Evolutionary conservation across 2,329 filamentous ascomycete genomes (phyloP).

Genomic region (Fusarium sterilihyphosum): DNA sequence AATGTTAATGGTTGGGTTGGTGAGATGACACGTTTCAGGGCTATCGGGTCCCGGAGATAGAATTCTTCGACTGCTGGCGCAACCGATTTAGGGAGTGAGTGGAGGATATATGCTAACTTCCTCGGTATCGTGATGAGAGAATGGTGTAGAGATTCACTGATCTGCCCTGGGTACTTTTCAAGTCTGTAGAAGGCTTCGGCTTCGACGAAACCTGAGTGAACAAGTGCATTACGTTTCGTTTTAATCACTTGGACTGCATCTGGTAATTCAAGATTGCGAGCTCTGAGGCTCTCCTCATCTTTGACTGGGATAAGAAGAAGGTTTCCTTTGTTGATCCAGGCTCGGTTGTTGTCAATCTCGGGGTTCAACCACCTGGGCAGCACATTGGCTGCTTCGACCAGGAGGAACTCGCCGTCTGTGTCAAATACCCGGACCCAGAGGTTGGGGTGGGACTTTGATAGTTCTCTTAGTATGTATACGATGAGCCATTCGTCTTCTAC

Average conservation of each 20-base stretch:
- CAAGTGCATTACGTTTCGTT: constrained; percentile 64
- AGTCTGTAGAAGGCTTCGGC: constrained; percentile 91
- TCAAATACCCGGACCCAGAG: constrained; percentile 88
- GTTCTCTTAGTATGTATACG: constrained; percentile 85
- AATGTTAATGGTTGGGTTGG: constrained; percentile 69
- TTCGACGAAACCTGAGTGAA: constrained; percentile 80
- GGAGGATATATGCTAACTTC: constrained; percentile 82
- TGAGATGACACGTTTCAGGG: constrained; percentile 73
- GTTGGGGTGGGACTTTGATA: constrained; percentile 76
- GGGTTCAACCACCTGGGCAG: constrained; percentile 92
- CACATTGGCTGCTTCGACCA: constrained; percentile 90
- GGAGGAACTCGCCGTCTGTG: constrained; percentile 92
- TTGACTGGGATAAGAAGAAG: constrained; percentile 76
- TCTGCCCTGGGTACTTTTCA: constrained; percentile 82
- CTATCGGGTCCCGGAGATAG: constrained; percentile 86
- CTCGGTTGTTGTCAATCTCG: constrained; percentile 85
- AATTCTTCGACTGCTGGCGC: constrained; percentile 90
- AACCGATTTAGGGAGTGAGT: constrained; percentile 78
- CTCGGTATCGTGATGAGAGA: constrained; percentile 79
- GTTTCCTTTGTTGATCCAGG: constrained; percentile 86
- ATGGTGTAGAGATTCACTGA: constrained; percentile 79
- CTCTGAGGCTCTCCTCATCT: constrained; percentile 44
- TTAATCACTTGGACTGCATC: constrained; percentile 73
- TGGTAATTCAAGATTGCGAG: constrained; percentile 65
- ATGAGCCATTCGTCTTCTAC: constrained; percentile 98